phyloP scores from a whole-genome alignment of 2,329 filamentous ascomycete species.

The Colletotrichum limetticola region DNA sequence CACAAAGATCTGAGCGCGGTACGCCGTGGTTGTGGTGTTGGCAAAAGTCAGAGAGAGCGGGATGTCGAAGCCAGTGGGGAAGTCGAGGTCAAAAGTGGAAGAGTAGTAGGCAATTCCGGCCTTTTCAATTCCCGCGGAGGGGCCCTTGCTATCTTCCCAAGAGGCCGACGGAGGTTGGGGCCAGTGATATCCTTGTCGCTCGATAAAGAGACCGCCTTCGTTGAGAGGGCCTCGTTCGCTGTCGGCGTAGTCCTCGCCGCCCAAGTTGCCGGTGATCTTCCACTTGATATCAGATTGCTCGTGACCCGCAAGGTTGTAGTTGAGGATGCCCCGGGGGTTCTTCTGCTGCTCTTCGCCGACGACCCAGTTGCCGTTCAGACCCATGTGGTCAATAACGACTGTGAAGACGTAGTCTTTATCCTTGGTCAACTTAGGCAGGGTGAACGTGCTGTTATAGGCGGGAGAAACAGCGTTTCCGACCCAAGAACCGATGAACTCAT shows the following conservation, averaged over 20 bases:
- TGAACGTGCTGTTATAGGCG: slow-evolving; percentile 64
- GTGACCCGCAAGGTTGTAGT: slow-evolving; percentile 63
- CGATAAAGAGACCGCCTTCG: slow-evolving; percentile 67
- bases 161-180: slow-evolving; percentile 55
- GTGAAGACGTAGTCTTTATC: slow-evolving; percentile 70
- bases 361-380: slow-evolving; percentile 71
- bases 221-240: slow-evolving; percentile 68
- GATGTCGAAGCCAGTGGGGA: slow-evolving; percentile 65
- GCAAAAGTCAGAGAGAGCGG: slow-evolving; percentile 66
- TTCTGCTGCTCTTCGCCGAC: slow-evolving; percentile 68
- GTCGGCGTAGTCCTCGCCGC: slow-evolving; percentile 68
- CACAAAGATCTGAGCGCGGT: slow-evolving; percentile 72
- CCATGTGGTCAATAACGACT: slow-evolving; percentile 75
- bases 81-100: slow-evolving; percentile 61
- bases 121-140: slow-evolving; percentile 48
- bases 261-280: slow-evolving; percentile 71
- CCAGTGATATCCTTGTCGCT: slow-evolving; percentile 67
- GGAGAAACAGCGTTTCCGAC: slow-evolving; percentile 59
- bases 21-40: slow-evolving; percentile 50
- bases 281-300: slow-evolving; percentile 60
- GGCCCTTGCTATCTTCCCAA: slow-evolving; percentile 52
- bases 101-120: slow-evolving; percentile 68
- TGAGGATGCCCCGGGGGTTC: slow-evolving; percentile 66
- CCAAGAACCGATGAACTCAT: slow-evolving; percentile 70
- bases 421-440: slow-evolving; percentile 59